Percentiles rank a stretch among this genome's conserved stretches.
phyloP scores from a whole-genome alignment of 2,329 filamentous ascomycete genomes.

The Beauveria asiatica region DNA sequence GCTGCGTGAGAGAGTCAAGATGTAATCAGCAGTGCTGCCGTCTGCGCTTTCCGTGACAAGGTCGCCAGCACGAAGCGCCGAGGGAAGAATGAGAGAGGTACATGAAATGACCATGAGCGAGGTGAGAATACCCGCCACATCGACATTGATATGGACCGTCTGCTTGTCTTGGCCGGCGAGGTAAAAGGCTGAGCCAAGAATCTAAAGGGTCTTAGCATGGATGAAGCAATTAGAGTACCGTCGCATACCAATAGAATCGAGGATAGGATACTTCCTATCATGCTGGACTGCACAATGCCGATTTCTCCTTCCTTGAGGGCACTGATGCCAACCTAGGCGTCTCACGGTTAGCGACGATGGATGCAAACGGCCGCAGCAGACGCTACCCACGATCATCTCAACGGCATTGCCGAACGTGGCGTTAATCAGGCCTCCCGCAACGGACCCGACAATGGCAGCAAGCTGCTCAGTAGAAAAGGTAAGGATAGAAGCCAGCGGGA shows the following conservation, averaged over 20 bases:
- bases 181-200: slow-evolving; percentile 8
- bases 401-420: slow-evolving; percentile 60
- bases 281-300: slow-evolving; percentile 10
- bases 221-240: background rate
- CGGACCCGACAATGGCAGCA: slow-evolving; percentile 51
- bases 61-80: slow-evolving; percentile 5
- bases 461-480: slow-evolving; percentile 59
- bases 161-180: slow-evolving; percentile 9
- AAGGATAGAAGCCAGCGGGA: slow-evolving; percentile 52
- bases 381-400: slow-evolving; percentile 45
- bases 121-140: slow-evolving; percentile 9
- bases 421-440: slow-evolving; percentile 54
- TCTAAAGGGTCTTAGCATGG: background rate
- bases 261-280: slow-evolving; percentile 11
- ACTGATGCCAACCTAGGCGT: slow-evolving; percentile 7
- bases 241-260: slow-evolving; percentile 7
- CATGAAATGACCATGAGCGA: slow-evolving; percentile 11
- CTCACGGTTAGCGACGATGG: background rate
- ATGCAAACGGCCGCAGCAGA: background rate
- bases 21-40: slow-evolving; percentile 5
- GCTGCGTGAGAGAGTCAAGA: slow-evolving; percentile 8
- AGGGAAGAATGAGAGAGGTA: slow-evolving; percentile 8
- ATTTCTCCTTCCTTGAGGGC: slow-evolving; percentile 11
- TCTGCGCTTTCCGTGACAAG: background rate
- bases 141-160: slow-evolving; percentile 9